A percentile compares a stretch with the other conserved stretches of the same genome.
Evolutionary conservation across 179 eudicot species (phyloP).

Genomic region (Spinacia oleracea): DNA sequence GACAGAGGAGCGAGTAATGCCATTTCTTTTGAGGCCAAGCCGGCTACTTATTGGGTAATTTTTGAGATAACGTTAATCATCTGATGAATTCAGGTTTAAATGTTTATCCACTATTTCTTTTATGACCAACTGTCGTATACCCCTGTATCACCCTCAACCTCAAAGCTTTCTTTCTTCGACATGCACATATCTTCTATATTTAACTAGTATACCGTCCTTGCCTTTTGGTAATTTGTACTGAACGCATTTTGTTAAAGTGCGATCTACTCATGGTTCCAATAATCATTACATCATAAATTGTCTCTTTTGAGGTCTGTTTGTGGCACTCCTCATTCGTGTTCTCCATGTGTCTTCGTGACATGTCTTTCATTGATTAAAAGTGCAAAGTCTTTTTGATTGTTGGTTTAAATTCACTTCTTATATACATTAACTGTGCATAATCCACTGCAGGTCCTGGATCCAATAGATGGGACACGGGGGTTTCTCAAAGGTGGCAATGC

Average conservation of each 20-base stretch:
- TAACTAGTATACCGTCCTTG: background rate
- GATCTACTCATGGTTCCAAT: background rate
- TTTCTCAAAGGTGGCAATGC: conserved; percentile 77
- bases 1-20: conserved; percentile 87
- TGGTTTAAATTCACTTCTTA: background rate
- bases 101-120: background rate
- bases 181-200: background rate
- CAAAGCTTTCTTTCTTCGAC: background rate
- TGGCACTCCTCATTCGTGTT: background rate
- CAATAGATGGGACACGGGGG: conserved; percentile 94
- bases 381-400: background rate
- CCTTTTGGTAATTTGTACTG: background rate
- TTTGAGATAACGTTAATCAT: conserved; percentile 4
- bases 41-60: conserved; percentile 88
- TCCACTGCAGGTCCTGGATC: conserved; percentile 75
- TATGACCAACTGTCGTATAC: background rate
- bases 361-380: background rate
- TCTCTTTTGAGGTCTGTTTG: background rate
- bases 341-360: background rate
- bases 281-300: background rate
- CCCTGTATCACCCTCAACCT: background rate
- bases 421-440: background rate
- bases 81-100: conserved; percentile 5
- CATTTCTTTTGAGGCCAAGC: conserved; percentile 56
- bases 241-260: background rate